These are phyloP conservation scores for Taiwanofungus camphoratus DNA, from an alignment of 1,284 basidiomycete species.

Conservation along the genomic window DNA sequence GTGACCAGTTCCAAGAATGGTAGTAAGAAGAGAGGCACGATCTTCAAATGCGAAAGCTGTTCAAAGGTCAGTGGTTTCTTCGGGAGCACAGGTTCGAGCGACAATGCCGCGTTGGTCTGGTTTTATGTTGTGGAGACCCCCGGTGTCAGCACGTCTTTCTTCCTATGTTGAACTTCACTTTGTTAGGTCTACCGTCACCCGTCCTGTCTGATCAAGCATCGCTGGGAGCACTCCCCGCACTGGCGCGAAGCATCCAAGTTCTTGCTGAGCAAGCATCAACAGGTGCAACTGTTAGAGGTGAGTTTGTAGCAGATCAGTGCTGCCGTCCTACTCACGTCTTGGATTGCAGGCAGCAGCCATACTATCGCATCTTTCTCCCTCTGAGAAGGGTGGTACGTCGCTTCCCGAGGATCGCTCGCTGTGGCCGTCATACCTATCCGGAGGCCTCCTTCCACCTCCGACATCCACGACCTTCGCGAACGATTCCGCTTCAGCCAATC, in stretches of 20 bases:
- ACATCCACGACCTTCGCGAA: conserved; percentile 22
- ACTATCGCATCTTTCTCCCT: conserved; percentile 74
- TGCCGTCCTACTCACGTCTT: conserved; percentile 4
- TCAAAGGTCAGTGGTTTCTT: conserved; percentile 57
- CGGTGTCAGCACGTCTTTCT: not conserved
- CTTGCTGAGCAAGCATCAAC: conserved; percentile 94
- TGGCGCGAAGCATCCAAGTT: conserved; percentile 97
- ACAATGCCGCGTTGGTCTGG: too few relatives aligned
- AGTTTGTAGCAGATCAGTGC: conserved; percentile 19
- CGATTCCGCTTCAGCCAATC: conserved; percentile 11
- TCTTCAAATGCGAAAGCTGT: conserved; percentile 91
- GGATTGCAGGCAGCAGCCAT: conserved; percentile 81
- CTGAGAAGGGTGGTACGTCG: conserved; percentile 62
- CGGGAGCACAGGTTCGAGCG: too few relatives aligned
- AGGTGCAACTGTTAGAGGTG: conserved; percentile 94
- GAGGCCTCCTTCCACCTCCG: conserved; percentile 60
- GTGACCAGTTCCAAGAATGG: conserved; percentile 29
- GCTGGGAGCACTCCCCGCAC: conserved; percentile 96
- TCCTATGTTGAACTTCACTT: conserved; percentile 13
- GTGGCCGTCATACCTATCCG: conserved; percentile 76
- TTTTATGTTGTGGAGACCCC: too few relatives aligned
- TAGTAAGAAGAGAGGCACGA: conserved; percentile 71
- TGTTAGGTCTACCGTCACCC: conserved; percentile 87
- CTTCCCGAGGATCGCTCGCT: conserved; percentile 89
- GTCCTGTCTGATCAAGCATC: conserved; percentile 92